phyloP scores from a whole-genome alignment of 805 yeast genomes.

The Metschnikowia reukaufii region DNA sequence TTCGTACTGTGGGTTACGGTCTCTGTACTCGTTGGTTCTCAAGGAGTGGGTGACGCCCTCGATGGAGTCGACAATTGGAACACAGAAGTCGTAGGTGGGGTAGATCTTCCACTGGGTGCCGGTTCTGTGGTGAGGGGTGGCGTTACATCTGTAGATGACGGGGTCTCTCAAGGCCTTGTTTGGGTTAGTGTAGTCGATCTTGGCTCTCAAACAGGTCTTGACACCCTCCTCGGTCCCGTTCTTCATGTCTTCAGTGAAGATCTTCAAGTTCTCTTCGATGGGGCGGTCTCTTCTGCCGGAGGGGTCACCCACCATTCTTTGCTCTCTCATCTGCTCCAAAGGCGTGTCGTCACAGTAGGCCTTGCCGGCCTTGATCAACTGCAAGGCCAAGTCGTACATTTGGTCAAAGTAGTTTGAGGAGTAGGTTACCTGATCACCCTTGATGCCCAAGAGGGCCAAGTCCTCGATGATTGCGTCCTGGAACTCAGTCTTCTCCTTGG shows the following conservation, averaged over 20 bases:
- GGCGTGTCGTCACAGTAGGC: conserved; percentile 98
- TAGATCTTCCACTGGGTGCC: conserved; percentile 92
- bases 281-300: conserved; percentile 89
- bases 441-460: conserved; percentile 83
- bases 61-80: conserved; percentile 89
- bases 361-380: conserved; percentile 90
- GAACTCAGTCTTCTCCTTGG: conserved; percentile 93
- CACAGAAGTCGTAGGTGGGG: conserved; percentile 99
- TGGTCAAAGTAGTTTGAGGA: conserved; percentile 91
- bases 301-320: conserved; percentile 96
- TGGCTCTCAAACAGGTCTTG: conserved; percentile 93
- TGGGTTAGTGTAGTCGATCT: conserved; percentile 85
- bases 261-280: conserved; percentile 84
- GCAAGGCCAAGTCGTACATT: conserved; percentile 84
- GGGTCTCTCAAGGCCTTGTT: conserved; percentile 98
- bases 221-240: conserved; percentile 91
- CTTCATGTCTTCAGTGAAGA: conserved; percentile 90
- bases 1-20: conserved; percentile 96
- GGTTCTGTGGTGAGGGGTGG: conserved; percentile 97
- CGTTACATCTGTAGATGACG: conserved; percentile 94
- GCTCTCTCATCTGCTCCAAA: conserved; percentile 93
- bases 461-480: conserved; percentile 94
- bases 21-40: conserved; percentile 98
- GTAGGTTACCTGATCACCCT: conserved; percentile 84
- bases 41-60: conserved; percentile 98